Base-by-base conservation (phyloP, 148 eudicot genomes). In the Chenopodium formosanum region DNA sequence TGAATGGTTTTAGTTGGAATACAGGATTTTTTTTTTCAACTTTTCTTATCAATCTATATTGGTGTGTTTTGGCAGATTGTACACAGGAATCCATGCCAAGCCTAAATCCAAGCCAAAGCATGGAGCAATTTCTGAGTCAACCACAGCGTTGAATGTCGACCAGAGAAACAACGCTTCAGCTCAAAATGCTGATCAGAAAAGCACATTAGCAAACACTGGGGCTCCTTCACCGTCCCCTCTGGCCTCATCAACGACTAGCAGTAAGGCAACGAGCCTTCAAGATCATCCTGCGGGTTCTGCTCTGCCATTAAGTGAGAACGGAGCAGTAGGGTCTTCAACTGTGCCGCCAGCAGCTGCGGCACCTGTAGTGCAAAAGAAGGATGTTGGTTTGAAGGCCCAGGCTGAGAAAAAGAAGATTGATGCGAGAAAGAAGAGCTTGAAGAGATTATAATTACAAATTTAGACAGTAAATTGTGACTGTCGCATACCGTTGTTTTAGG, bases 51-150 rank as follows among this genome's bases (percentile, higher is more conserved):
- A 34, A 5, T 52, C 7, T 16, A 32, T 74, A 25, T 25, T 65
- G 27, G 23, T 17, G 13, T 64, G 4, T 29, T 77, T 73, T 70
- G 75, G 34, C 90, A 96, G 99, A 90, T 85, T 96, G 46, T 96
- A 91, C 86, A 96, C 99, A 16, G 95, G 97, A 64, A 94, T 94
- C 75, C 99, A 96, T 66, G 99, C 97, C 9, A 96, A 92, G 84
- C 91, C 94, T 22, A 96, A 96, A 81, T 86, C 94, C 0, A 94
- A 91, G 82, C 81, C 78, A 11, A 96, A 92, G 89, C 88, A 84
- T n/a, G 95, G 93, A 73, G 90, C 92, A 23, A 92, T 93, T 31
- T 89, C 93, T 2, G 94, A 95, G 84, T 89, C 97, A 20, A 88
- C 95, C 2, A 88, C 94, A 48, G 92, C 94, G 70, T 76, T 91